A percentile compares a stretch with the other conserved stretches of the same genome.
These are phyloP conservation scores for Platanthera guangdongensis DNA, from an alignment of 106 monocot species.

Conservation along the genomic window DNA sequence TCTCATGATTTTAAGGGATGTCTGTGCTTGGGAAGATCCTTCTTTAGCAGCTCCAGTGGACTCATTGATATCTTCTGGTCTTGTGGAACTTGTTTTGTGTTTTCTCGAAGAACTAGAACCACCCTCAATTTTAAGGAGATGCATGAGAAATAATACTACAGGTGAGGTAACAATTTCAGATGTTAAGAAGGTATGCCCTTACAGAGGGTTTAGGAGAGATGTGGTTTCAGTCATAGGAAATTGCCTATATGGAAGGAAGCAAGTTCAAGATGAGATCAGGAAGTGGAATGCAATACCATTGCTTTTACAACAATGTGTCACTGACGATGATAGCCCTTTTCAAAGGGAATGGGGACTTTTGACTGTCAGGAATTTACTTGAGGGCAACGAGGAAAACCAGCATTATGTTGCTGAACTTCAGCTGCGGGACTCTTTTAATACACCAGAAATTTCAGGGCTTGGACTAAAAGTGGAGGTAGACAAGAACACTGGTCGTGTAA, in stretches of 20 bases:
- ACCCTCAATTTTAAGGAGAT: conserved; percentile 50
- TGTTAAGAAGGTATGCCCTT: conserved; percentile 45
- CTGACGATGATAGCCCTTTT: conserved; percentile 80
- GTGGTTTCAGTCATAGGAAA: conserved; percentile 72
- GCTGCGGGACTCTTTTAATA: conserved; percentile 49
- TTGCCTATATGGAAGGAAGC: conserved; percentile 43
- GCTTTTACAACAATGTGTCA: conserved; percentile 78
- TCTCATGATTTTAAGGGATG: conserved; percentile 58
- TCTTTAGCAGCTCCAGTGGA: conserved; percentile 13
- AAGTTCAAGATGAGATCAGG: conserved; percentile 77
- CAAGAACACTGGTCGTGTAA: conserved; percentile 33
- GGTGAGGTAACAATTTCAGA: background rate
- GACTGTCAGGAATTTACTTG: conserved; percentile 52
- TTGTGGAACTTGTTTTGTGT: conserved; percentile 39
- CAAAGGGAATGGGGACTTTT: conserved; percentile 87
- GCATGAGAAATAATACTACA: conserved; percentile 5
- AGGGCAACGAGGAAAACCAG: conserved; percentile 81
- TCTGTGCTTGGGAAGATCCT: conserved; percentile 47
- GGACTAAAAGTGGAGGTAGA: conserved; percentile 73
- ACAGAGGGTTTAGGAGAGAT: conserved; percentile 78
- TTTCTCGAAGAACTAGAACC: conserved; percentile 66
- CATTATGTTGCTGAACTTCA: conserved; percentile 46
- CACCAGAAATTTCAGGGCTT: conserved; percentile 47
- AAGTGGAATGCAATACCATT: conserved; percentile 41
- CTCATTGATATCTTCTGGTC: conserved; percentile 34